Base-by-base conservation (phyloP, 2,329 filamentous ascomycete genomes). In the Fusarium concolor region DNA sequence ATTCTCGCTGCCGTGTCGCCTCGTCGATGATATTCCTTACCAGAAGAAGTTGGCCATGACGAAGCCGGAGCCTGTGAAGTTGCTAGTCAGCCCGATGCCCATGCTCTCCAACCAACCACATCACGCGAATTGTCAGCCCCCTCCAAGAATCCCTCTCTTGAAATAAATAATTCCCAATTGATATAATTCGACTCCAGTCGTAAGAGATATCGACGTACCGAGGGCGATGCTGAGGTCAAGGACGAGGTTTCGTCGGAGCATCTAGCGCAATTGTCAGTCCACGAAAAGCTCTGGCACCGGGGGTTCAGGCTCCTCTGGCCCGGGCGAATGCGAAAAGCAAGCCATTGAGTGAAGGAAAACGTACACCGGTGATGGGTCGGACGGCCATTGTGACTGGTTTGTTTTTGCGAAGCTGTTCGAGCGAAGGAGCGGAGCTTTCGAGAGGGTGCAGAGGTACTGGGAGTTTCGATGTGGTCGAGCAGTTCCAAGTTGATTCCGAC, bases 221-320 rank as follows among this genome's bases (percentile, higher is more conserved):
- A 89, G 81, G 68, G 80, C 85, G 75, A 88, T 83, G 59, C 80
- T 75, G 62, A 89, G 80, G 76, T 89, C 86, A 70, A 84, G 76
- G 75, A 89, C 81, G 77, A 89, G 84, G 77, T 82, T 81, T 78
- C 85, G 83, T 79, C 85, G 85, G 79, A 89, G 84, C 84, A 88
- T 89, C 86, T 89, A 72, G 54, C 47, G 47, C 49, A 50, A 62
- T 67, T 70, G 78, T 80, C 79, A 79, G 80, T 76, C 71, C 63
- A 71, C 57, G 63, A 68, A 75, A 68, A 67, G 67, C 64, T 71
- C 70, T 67, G 44, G 50, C 51, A 44, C 29, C 33, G 17, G 49
- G 20, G 54, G 18, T 31, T 37, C 45, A 31, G 50, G 26, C 54
- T 71, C 71, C 71, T 69, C 64, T 63, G 49, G 64, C 22, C 58